These are phyloP conservation scores for Aspergillus terreus DNA, from an alignment of 2,329 filamentous ascomycete species.

Conservation along the genomic window DNA sequence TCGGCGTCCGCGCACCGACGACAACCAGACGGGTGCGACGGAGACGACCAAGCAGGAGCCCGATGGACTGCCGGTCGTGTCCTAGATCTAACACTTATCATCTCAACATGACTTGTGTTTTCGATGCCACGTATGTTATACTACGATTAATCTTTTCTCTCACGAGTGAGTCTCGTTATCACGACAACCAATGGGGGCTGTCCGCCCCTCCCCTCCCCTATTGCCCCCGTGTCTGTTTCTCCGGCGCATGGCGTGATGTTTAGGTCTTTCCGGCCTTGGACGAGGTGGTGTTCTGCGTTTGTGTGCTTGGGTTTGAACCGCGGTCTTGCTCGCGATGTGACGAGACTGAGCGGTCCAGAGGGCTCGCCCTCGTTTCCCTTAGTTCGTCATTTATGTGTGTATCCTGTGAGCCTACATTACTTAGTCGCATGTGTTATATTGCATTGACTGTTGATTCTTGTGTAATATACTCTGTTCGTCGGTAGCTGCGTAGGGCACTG, in stretches of 20 bases:
- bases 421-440: too few relatives aligned
- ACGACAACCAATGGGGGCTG: neutral
- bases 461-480: too few relatives aligned
- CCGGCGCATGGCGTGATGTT: constrained; percentile 19
- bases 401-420: too few relatives aligned
- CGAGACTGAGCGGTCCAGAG: neutral
- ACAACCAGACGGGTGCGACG: constrained; percentile 22
- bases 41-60: constrained; percentile 26
- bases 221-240: constrained; percentile 4
- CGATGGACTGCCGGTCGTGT: constrained; percentile 26
- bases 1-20: constrained; percentile 30
- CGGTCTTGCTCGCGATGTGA: neutral
- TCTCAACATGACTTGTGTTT: too few relatives aligned
- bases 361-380: too few relatives aligned
- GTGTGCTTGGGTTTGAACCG: constrained; percentile 6
- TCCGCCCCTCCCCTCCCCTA: neutral
- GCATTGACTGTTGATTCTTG: too few relatives aligned
- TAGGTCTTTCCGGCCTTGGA: constrained; percentile 11
- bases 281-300: constrained; percentile 18
- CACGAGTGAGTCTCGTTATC: neutral
- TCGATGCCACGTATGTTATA: too few relatives aligned
- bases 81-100: constrained; percentile 7
- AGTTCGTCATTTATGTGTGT: too few relatives aligned
- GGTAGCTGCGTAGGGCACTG: too few relatives aligned
- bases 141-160: constrained; percentile 1